These are phyloP conservation scores for Austroboletus eburneus DNA, from an alignment of 768 basidiomycete species.

Conservation along the genomic window DNA sequence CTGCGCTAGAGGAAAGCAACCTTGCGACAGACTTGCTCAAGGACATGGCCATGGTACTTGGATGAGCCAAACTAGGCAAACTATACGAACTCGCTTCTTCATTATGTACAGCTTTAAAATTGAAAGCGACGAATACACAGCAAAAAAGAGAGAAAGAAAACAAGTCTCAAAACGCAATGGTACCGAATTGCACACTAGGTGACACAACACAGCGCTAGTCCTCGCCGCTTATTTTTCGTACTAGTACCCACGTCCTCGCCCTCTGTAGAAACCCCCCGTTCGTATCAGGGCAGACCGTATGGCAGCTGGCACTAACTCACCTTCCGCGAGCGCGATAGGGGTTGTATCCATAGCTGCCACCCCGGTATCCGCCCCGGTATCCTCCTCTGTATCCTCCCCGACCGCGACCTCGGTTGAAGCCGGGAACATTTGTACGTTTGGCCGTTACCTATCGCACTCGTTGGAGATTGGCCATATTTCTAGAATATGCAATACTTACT, in stretches of 20 bases:
- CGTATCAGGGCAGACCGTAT: slow-evolving; percentile 7
- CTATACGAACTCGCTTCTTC: neutral
- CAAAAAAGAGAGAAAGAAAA: too few relatives aligned
- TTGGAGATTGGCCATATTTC: neutral
- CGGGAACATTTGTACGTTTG: slow-evolving; percentile 95
- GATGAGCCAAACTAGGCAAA: neutral
- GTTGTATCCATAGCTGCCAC: slow-evolving; percentile 48
- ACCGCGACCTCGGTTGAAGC: slow-evolving; percentile 81
- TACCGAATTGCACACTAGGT: slow-evolving; percentile 5
- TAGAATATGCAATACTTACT: slow-evolving; percentile 39
- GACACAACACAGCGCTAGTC: too few relatives aligned
- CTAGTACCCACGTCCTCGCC: slow-evolving; percentile 69
- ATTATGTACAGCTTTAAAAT: slow-evolving; percentile 31
- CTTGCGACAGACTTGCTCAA: slow-evolving; percentile 20
- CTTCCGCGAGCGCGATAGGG: slow-evolving; percentile 70
- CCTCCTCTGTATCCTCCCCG: slow-evolving; percentile 63
- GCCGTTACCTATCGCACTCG: slow-evolving; percentile 69
- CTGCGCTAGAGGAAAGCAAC: slow-evolving; percentile 21
- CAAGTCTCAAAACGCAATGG: neutral
- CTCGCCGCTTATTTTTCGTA: slow-evolving; percentile 21
- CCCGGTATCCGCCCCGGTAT: slow-evolving; percentile 56
- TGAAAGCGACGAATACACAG: slow-evolving; percentile 27
- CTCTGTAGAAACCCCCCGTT: slow-evolving; percentile 42
- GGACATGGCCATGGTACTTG: neutral
- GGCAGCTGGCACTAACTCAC: slow-evolving; percentile 38